Conservation (phyloP, 768 basidiomycete species). For the Pulveroboletus ravenelii region DNA sequence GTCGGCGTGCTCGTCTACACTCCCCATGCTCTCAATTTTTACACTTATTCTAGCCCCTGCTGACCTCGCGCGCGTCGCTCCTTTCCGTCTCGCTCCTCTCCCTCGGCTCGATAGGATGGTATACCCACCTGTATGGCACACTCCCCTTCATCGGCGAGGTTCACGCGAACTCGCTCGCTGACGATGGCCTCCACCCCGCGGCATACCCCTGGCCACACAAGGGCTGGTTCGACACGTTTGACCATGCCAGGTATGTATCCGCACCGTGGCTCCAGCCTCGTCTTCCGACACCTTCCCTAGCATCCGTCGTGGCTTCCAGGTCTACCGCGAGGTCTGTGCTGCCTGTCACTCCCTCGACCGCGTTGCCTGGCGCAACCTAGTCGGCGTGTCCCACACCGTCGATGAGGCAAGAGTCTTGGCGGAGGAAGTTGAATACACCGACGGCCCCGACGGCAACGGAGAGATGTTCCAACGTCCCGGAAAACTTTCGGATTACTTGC, state of each 20-base stretch:
- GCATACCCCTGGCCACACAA: constrained; percentile 89
- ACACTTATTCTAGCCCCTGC: constrained; percentile 43
- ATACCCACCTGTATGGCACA: constrained; percentile 88
- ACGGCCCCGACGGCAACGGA: constrained; percentile 90
- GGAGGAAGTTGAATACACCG: constrained; percentile 94
- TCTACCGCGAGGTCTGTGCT: constrained; percentile 98
- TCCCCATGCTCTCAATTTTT: not conserved
- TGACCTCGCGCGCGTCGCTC: constrained; percentile 69
- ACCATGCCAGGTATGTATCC: constrained; percentile 82
- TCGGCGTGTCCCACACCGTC: constrained; percentile 94
- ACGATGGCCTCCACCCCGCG: constrained; percentile 90
- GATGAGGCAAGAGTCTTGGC: constrained; percentile 89
- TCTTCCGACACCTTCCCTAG: constrained; percentile 36
- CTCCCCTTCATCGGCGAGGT: constrained; percentile 89
- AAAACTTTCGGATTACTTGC: constrained; percentile 97
- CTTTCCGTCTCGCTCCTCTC: constrained; percentile 73
- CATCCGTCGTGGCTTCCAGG: constrained; percentile 93
- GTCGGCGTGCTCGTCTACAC: constrained; percentile 37
- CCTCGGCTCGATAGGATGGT: constrained; percentile 92
- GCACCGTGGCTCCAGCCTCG: constrained; percentile 8
- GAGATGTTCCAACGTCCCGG: constrained; percentile 99
- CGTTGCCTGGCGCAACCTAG: constrained; percentile 99
- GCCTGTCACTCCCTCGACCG: constrained; percentile 99
- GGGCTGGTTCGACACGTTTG: constrained; percentile 85
- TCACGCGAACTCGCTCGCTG: constrained; percentile 86